phyloP scores from a whole-genome alignment of 352 stramenopile genomes.

The Peronosclerospora sorghi region DNA sequence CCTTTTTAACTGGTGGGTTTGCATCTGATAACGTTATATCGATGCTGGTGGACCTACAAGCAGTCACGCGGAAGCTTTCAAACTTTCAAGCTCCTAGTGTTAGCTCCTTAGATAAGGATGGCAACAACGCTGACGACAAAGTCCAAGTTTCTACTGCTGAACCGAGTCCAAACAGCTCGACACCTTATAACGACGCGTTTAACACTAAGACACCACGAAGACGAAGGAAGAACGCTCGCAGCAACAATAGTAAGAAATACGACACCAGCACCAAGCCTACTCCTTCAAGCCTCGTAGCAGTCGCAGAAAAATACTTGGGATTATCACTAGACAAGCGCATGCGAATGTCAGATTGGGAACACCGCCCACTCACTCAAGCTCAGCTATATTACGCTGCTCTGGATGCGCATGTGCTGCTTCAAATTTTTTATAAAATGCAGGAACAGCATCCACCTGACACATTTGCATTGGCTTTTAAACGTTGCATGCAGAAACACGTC shows the following conservation, averaged over 20 bases:
- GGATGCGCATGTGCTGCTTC: constrained; percentile 55
- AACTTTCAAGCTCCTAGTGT: constrained; percentile 1
- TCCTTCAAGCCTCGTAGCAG: constrained; percentile 32
- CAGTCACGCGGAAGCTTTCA: constrained; percentile 28
- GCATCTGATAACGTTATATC: constrained; percentile 25
- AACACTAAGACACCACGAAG: constrained; percentile 5
- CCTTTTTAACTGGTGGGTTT: constrained; percentile 24
- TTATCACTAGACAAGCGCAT: constrained; percentile 60
- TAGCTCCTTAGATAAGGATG: constrained; percentile 1
- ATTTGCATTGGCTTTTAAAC: constrained; percentile 18
- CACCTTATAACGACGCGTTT: constrained; percentile 4
- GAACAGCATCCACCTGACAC: constrained; percentile 18
- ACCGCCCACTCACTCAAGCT: constrained; percentile 44
- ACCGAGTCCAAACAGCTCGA: not conserved
- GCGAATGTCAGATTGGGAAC: constrained; percentile 72
- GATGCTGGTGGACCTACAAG: constrained; percentile 47
- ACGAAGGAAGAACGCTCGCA: constrained; percentile 18
- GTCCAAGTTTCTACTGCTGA: not conserved
- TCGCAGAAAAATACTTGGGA: constrained; percentile 43
- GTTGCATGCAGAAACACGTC: constrained; percentile 34
- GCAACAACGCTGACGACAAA: constrained; percentile 3
- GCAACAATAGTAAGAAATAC: constrained; percentile 12
- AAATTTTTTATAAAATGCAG: constrained; percentile 48
- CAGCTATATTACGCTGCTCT: constrained; percentile 66
- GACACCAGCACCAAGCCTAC: constrained; percentile 10